Evolutionary conservation across 2,329 filamentous ascomycete species (phyloP).

Genomic region (Aspergillus amoenus): DNA sequence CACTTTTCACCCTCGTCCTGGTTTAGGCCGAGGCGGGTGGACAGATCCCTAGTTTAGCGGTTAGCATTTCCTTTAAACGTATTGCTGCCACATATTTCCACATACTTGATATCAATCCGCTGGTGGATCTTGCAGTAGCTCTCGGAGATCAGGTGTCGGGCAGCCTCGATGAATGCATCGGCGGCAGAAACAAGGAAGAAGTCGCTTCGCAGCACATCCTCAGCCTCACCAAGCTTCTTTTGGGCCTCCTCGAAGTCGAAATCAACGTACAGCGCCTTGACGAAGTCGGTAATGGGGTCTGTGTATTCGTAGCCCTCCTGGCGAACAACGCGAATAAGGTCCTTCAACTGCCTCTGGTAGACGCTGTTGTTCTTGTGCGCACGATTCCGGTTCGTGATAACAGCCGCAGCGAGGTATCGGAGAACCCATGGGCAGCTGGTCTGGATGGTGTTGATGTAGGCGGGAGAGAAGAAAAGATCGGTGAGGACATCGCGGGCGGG

Average conservation of each 20-base stretch:
- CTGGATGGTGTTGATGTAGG: slow-evolving; percentile 99
- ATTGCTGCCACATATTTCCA: slow-evolving; percentile 11
- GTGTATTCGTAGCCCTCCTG: slow-evolving; percentile 98
- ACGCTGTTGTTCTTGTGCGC: slow-evolving; percentile 72
- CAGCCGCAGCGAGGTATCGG: slow-evolving; percentile 87
- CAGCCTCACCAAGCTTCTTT: slow-evolving; percentile 79
- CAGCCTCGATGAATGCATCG: slow-evolving; percentile 89
- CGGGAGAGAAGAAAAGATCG: slow-evolving; percentile 93
- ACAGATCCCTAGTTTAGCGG: slow-evolving; percentile 65
- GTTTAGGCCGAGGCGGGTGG: slow-evolving; percentile 83
- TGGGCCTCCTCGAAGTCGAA: slow-evolving; percentile 98
- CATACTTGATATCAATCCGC: slow-evolving; percentile 89
- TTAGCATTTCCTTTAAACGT: not conserved
- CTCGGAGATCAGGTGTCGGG: slow-evolving; percentile 95
- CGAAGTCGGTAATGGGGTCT: slow-evolving; percentile 93
- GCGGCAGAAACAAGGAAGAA: slow-evolving; percentile 89
- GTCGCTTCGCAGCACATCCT: slow-evolving; percentile 87
- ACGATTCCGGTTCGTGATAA: slow-evolving; percentile 87
- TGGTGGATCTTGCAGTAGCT: slow-evolving; percentile 99
- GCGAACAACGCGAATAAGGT: slow-evolving; percentile 89
- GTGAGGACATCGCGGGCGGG: slow-evolving; percentile 84
- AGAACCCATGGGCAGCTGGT: slow-evolving; percentile 96
- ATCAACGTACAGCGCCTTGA: slow-evolving; percentile 91
- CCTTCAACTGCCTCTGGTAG: slow-evolving; percentile 99
- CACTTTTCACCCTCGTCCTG: slow-evolving; percentile 98